Conservation (phyloP, 2,329 filamentous ascomycete genomes). For the Orbilia brochopaga region DNA sequence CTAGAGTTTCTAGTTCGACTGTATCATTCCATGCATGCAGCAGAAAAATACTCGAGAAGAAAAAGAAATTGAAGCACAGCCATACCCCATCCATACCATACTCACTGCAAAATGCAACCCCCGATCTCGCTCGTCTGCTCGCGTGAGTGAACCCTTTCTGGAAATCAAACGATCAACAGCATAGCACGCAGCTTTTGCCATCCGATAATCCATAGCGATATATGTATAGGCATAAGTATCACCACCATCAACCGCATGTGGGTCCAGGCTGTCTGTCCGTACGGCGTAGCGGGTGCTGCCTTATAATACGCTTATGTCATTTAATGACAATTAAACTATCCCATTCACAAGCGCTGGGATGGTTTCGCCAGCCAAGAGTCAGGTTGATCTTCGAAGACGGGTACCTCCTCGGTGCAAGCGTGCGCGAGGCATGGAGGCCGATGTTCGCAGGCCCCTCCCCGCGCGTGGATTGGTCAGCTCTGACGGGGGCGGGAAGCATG, state of each 20-base stretch:
- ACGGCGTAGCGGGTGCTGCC: conserved; percentile 1
- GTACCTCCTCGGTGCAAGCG: not conserved
- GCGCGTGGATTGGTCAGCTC: not conserved
- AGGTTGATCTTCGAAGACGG: not conserved
- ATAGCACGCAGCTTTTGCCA: too few species aligned
- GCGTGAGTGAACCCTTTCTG: not conserved
- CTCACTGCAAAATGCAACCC: not conserved
- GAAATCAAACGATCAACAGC: too few species aligned
- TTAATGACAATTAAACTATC: not conserved
- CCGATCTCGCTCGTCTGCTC: not conserved
- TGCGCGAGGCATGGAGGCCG: not conserved
- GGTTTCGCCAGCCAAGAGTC: not conserved
- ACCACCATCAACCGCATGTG: not conserved
- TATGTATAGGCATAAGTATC: too few species aligned
- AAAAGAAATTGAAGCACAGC: not conserved
- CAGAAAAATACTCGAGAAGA: not conserved
- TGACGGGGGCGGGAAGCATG: not conserved
- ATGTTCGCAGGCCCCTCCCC: not conserved
- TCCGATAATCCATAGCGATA: too few species aligned
- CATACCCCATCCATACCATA: too few species aligned
- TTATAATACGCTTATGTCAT: not conserved
- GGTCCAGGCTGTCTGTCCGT: not conserved
- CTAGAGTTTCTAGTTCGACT: not conserved
- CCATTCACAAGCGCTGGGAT: not conserved
- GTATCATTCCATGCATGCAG: not conserved